Conservation (phyloP, 257 asterid species). For the Solanum clarkiae region DNA sequence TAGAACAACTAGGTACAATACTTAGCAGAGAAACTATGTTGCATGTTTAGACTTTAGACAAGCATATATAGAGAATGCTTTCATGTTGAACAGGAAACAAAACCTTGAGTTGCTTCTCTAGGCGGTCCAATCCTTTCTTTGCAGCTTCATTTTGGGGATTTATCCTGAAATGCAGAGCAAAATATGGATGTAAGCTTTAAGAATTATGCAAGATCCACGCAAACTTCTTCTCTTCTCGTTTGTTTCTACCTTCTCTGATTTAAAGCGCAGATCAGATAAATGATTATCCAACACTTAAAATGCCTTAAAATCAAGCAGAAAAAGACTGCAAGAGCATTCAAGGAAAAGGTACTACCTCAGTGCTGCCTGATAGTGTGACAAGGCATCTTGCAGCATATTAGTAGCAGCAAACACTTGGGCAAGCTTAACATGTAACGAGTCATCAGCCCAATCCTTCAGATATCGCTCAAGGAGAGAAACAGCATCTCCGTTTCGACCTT, state of each 20-base stretch:
- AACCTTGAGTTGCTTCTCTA: slow-evolving; percentile 98
- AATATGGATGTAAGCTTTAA: neutral
- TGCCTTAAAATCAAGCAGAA: neutral
- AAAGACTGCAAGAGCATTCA: neutral
- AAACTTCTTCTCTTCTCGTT: neutral
- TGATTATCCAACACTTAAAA: neutral
- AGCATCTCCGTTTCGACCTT: slow-evolving; percentile 93
- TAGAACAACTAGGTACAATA: neutral
- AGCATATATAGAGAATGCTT: neutral
- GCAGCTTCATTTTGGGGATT: slow-evolving; percentile 87
- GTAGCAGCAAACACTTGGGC: slow-evolving; percentile 96
- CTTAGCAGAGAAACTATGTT: neutral
- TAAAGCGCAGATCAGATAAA: neutral
- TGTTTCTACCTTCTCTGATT: neutral
- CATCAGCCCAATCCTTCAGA: slow-evolving; percentile 93
- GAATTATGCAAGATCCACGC: neutral
- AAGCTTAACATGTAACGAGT: slow-evolving; percentile 86
- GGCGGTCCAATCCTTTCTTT: slow-evolving; percentile 77
- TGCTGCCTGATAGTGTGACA: slow-evolving; percentile 92
- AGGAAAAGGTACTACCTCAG: slow-evolving; percentile 35
- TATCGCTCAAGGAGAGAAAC: slow-evolving; percentile 76
- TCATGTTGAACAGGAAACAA: neutral
- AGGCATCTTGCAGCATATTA: slow-evolving; percentile 82
- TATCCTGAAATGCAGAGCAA: slow-evolving; percentile 40
- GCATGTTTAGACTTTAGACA: neutral